Conservation (phyloP, 495 filamentous ascomycete species). For the Staphylotrichum tortipilum region DNA sequence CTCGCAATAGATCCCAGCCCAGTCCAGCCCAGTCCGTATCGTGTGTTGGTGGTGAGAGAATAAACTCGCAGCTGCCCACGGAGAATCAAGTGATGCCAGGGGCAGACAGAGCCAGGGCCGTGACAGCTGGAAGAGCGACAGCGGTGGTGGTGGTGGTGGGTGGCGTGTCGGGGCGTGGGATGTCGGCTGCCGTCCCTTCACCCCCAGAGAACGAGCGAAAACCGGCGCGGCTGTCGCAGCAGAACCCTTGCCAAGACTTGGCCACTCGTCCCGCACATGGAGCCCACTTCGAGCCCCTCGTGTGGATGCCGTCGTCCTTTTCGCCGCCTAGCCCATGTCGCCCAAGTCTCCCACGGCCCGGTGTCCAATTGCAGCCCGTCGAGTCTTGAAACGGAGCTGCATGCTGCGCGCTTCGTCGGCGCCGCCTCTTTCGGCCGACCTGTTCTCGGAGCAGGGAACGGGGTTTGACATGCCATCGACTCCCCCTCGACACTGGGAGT, state of each 20-base stretch:
- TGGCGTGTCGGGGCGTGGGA: no score
- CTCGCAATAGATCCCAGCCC: no score
- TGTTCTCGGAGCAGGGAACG: conserved; percentile 3
- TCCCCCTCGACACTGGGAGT: no score
- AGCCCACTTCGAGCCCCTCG: conserved; percentile 1
- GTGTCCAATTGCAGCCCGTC: neutral
- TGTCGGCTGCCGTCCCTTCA: conserved; percentile 10
- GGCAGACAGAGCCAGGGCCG: conserved; percentile 6
- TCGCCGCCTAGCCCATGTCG: conserved; percentile 4
- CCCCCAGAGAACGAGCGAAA: conserved; percentile 13
- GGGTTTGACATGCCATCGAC: no score
- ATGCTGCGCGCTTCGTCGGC: neutral
- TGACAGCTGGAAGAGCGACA: no score
- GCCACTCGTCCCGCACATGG: conserved; percentile 15
- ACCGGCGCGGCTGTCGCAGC: conserved; percentile 11
- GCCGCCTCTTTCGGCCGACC: conserved; percentile 5
- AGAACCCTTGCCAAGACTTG: conserved; percentile 15
- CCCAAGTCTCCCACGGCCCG: no score
- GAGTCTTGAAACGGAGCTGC: conserved; percentile 10
- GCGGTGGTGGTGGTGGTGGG: no score
- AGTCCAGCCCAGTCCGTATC: no score
- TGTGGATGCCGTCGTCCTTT: conserved; percentile 5
- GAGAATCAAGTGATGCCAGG: no score
- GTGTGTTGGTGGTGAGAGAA: neutral
- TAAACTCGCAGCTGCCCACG: no score